Conservation (phyloP, 768 basidiomycete species). For the Rhizopogon salebrosus region DNA sequence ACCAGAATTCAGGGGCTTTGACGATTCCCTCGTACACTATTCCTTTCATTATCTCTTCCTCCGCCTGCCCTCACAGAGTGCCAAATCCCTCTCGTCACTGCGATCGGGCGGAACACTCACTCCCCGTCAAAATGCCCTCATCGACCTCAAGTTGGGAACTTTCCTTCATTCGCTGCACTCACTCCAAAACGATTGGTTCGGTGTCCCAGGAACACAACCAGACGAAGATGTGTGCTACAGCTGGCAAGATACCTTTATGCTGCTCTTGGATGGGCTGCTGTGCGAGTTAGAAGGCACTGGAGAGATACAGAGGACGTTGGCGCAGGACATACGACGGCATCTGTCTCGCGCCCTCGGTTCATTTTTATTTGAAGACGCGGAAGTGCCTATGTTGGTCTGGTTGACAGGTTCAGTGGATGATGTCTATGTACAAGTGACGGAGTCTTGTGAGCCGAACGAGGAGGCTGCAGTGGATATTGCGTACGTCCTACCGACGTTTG, state of each 20-base stretch:
- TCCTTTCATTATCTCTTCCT: conserved; percentile 49
- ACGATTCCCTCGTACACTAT: conserved; percentile 38
- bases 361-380: conserved; percentile 74
- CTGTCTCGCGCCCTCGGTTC: conserved; percentile 69
- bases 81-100: conserved; percentile 34
- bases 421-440: conserved; percentile 42
- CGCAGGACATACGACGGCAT: conserved; percentile 39
- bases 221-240: conserved; percentile 39
- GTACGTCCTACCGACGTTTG: conserved; percentile 35
- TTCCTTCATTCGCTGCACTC: conserved; percentile 60
- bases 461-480: conserved; percentile 22
- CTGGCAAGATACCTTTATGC: conserved; percentile 74
- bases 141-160: conserved; percentile 60
- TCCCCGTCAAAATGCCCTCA: conserved; percentile 32
- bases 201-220: conserved; percentile 35
- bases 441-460: conserved; percentile 2
- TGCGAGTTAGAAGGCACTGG: conserved; percentile 21
- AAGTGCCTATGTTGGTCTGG: conserved; percentile 64
- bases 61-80: conserved; percentile 25
- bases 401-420: conserved; percentile 56
- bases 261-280: conserved; percentile 53
- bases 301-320: conserved; percentile 26
- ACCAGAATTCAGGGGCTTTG: conserved; percentile 39
- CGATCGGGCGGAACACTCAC: conserved; percentile 22
- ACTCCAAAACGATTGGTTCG: conserved; percentile 78